phyloP scores from a whole-genome alignment of 768 basidiomycete genomes.

The Hygrocybe coccinea region DNA sequence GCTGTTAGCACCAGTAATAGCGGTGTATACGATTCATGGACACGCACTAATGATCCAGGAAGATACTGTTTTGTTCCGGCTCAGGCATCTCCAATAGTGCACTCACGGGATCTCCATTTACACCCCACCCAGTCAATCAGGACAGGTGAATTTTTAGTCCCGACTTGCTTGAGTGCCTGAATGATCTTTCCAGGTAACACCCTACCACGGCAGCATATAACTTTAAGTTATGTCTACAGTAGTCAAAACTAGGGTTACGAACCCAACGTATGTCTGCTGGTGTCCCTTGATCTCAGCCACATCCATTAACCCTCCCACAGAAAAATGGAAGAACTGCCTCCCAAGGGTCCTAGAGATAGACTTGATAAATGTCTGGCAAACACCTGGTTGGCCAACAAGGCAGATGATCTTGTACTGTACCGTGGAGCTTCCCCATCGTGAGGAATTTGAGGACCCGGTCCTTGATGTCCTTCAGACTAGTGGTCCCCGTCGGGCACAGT shows the following conservation, averaged over 20 bases:
- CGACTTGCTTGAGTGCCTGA: conserved; percentile 87
- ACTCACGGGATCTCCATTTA: conserved; percentile 89
- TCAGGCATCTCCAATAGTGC: conserved; percentile 91
- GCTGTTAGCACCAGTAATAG: conserved; percentile 8
- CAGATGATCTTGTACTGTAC: conserved; percentile 96
- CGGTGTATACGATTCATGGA: not conserved
- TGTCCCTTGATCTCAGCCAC: conserved; percentile 99
- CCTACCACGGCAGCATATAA: conserved; percentile 33
- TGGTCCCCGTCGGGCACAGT: conserved; percentile 90
- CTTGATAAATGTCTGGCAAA: conserved; percentile 96
- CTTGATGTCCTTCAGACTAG: conserved; percentile 88
- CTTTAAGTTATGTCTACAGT: conserved; percentile 1
- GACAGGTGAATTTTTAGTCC: conserved; percentile 90
- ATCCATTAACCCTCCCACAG: conserved; percentile 93
- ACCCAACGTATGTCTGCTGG: conserved; percentile 94
- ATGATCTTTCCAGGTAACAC: conserved; percentile 94
- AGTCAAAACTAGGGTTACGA: conserved; percentile 20
- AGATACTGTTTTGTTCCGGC: conserved; percentile 91
- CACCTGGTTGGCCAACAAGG: conserved; percentile 93
- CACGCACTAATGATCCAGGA: conserved; percentile 93
- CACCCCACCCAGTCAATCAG: conserved; percentile 84
- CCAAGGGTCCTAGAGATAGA: conserved; percentile 88
- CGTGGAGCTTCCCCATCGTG: conserved; percentile 89
- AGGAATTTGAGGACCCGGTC: conserved; percentile 93
- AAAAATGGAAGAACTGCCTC: conserved; percentile 93